Evolutionary conservation across 2,329 filamentous ascomycete species (phyloP), one percentile per base, ranked within the genome.

Genomic region (Cadophora malorum): DNA sequence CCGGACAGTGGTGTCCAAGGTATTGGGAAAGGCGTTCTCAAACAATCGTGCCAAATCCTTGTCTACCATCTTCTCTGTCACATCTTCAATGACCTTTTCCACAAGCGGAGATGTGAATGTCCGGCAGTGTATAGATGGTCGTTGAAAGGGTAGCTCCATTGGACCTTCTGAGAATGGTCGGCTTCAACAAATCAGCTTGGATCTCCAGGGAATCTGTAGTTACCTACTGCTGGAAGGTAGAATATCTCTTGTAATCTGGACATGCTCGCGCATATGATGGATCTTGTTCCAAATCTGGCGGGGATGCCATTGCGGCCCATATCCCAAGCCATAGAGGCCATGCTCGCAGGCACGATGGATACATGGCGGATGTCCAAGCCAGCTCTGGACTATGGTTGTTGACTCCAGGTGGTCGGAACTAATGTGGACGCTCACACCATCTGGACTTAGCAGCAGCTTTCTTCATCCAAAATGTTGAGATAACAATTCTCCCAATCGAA

Each of bases 1-100:
- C 68, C 87, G 80, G 12, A 92, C 86, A 0, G 90, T 92, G 0
- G 90, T 92, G 74, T 92, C 90, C 16, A 92, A 79, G 0, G 90
- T 92, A 75, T 91, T 92, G 4, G 95, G 95, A 72, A 96, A 98
- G 1, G 95, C 90, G 77, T 99, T 99, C 78, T 97, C 93, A 78
- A 99, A 99, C 12, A 99, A 83, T 31, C 94, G 89, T 3, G 95
- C 95, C 14, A 99, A 86, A 74, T 98, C 96, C 19, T 91, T 90
- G 75, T 98, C 91, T 68, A 90, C 85, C 81, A 99, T 91, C 64
- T 88, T 90, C 33, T 87, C 85, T 6, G 91, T 96, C 72, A 99
- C 84, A 73, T 97, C 89, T 35, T 88, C 79, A 70, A 99, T 97
- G 63, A 97, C 91, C 75, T 91, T 85, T 79, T 99, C 96, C 56